Evolutionary conservation across 2,329 filamentous ascomycete genomes (phyloP).

Genomic region (Sarocladium strictum): DNA sequence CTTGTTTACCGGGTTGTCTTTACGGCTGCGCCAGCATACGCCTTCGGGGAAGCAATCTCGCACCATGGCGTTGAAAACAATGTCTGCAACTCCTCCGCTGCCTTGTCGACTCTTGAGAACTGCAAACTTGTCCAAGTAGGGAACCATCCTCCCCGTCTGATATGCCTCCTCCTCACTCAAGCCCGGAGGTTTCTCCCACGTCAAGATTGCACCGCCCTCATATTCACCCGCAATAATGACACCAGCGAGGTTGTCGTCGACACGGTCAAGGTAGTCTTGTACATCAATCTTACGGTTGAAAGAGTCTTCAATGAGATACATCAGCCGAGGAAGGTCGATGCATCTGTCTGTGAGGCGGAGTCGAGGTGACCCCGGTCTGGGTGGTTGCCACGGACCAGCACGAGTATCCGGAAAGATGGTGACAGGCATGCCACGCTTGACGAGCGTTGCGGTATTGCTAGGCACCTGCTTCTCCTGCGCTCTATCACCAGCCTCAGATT

Average conservation of each 20-base stretch:
- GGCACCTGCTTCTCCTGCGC: conserved; percentile 13
- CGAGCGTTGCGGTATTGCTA: conserved; percentile 62
- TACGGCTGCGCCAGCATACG: conserved; percentile 86
- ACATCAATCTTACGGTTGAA: conserved; percentile 83
- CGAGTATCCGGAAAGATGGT: conserved; percentile 76
- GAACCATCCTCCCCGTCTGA: conserved; percentile 62
- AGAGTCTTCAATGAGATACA: conserved; percentile 87
- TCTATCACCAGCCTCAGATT: conserved; percentile 8
- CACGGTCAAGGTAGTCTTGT: conserved; percentile 73
- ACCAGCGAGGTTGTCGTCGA: conserved; percentile 76
- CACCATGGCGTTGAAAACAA: conserved; percentile 95
- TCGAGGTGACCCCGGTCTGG: conserved; percentile 49
- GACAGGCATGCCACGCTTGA: conserved; percentile 87
- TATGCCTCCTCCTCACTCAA: conserved; percentile 48
- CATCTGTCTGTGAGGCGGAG: conserved; percentile 71
- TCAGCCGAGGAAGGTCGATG: conserved; percentile 76
- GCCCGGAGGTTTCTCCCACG: conserved; percentile 76
- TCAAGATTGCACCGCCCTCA: conserved; percentile 89
- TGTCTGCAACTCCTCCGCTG: conserved; percentile 85
- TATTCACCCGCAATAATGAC: conserved; percentile 95
- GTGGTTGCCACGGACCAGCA: conserved; percentile 61
- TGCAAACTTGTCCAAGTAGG: conserved; percentile 96
- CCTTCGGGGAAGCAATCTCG: conserved; percentile 80
- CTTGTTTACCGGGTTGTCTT: conserved; percentile 93
- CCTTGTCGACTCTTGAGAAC: conserved; percentile 86